Base-by-base conservation (phyloP, 2,329 filamentous ascomycete species). In the Atkinsonella hypoxylon region DNA sequence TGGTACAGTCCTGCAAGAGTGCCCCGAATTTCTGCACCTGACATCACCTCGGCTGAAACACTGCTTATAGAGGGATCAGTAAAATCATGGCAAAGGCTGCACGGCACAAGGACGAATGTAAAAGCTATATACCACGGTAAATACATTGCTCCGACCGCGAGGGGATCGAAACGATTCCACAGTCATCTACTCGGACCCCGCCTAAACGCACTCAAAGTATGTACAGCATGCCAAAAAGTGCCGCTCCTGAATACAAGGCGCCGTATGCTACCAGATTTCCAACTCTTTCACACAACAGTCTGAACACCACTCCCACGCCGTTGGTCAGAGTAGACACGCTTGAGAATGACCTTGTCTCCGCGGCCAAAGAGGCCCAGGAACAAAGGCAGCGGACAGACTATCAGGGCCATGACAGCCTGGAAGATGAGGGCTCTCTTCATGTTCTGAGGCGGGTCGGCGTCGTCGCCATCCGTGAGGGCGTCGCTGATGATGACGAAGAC, bases 401-500 rank as follows among this genome's bases (percentile, higher is more conserved):
- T 76, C 49, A 83, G 63, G 0, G 81, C 80, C 10, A 95, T 52
- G 2, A 88, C 82, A 1, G 87, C 87, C 57, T 89, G 78, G 62
- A 96, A 94, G 20, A 95, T 75, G 54, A 96, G 70, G 1, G 85
- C 81, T 20, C 76, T 73, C 58, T 76, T 78, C 86, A 96, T 90
- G 61, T 89, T 85, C 17, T 68, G 65, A 0, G 84, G 83, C 13
- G 85, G 87, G 36, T 67, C 59, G 1, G 71, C 80, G 15, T 69
- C 64, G 10, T 64, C 60, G 0, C 71, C 73, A 0, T 70, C 79
- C 56, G 80, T 79, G 54, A 97, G 72, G 17, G 84, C 87, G 63
- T 89, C 84, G 70, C 87, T 86, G 51, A 91, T 69, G 31, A 98
- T 70, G 59, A 96, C 86, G 62, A 96, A 95, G 30, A 90, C 68